phyloP scores from a whole-genome alignment of 2,329 filamentous ascomycete species.

The Lachnellula suecica region DNA sequence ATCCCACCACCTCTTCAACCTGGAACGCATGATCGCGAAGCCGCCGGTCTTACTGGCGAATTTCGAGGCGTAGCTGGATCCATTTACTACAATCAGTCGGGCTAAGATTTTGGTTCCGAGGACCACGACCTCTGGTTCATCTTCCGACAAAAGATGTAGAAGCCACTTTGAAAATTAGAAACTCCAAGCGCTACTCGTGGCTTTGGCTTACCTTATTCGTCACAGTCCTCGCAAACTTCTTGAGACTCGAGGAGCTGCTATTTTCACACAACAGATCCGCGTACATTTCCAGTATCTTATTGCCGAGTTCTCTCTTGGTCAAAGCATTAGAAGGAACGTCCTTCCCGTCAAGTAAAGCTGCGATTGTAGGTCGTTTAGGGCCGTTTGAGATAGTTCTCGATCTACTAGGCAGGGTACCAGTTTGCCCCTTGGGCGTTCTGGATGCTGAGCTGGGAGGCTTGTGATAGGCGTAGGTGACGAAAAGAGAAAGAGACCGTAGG shows the following conservation, averaged over 20 bases:
- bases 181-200: not conserved
- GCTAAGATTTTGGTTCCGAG: slow-evolving; percentile 81
- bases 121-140: slow-evolving; percentile 79
- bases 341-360: slow-evolving; percentile 27
- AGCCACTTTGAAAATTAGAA: slow-evolving; percentile 67
- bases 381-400: slow-evolving; percentile 32
- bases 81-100: slow-evolving; percentile 79
- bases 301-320: slow-evolving; percentile 70
- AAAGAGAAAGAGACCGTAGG: slow-evolving; percentile 82
- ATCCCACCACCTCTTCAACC: slow-evolving; percentile 86
- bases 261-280: slow-evolving; percentile 75
- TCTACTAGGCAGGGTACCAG: slow-evolving; percentile 40
- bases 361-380: slow-evolving; percentile 30
- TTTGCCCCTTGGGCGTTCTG: slow-evolving; percentile 50
- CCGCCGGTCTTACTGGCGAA: slow-evolving; percentile 90
- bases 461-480: slow-evolving; percentile 90
- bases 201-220: slow-evolving; percentile 76
- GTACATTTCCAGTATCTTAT: slow-evolving; percentile 75
- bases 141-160: slow-evolving; percentile 84
- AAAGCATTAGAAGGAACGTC: slow-evolving; percentile 40
- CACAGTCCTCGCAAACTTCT: slow-evolving; percentile 89
- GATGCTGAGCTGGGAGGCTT: slow-evolving; percentile 46
- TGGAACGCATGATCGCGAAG: slow-evolving; percentile 79
- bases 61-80: slow-evolving; percentile 77
- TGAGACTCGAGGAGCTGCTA: slow-evolving; percentile 66